phyloP scores from a whole-genome alignment of 164 flowering plant species.

The Vitis rupestris region DNA sequence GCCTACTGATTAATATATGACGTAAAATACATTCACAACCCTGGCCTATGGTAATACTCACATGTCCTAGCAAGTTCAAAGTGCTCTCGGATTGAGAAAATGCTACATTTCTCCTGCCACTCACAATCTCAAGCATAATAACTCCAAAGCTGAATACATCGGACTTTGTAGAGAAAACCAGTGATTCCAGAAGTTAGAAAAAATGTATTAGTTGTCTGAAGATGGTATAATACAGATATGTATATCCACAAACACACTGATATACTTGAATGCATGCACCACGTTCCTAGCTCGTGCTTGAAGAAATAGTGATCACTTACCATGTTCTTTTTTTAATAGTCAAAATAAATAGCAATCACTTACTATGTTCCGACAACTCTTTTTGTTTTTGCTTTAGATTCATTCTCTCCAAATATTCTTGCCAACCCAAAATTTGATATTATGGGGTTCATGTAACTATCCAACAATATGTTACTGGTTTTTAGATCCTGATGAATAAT shows the following conservation, averaged over 20 bases:
- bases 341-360: not conserved
- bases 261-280: too few species aligned
- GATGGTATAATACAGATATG: too few species aligned
- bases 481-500: constrained; percentile 13
- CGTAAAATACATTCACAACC: too few species aligned
- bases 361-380: constrained; percentile 16
- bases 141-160: constrained; percentile 19
- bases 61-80: constrained; percentile 6
- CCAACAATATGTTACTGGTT: constrained; percentile 8
- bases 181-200: not conserved
- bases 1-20: too few species aligned
- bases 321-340: not conserved
- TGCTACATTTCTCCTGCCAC: constrained; percentile 4
- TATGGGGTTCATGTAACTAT: constrained; percentile 9
- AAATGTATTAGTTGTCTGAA: too few species aligned
- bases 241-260: too few species aligned
- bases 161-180: constrained; percentile 10
- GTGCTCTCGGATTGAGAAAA: not conserved
- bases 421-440: constrained; percentile 16
- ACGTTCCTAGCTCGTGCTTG: too few species aligned
- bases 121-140: constrained; percentile 6
- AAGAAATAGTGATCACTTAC: not conserved
- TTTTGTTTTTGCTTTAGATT: not conserved
- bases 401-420: constrained; percentile 3
- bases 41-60: not conserved